phyloP scores from a whole-genome alignment of 495 filamentous ascomycete genomes.

The Sporormia fimetaria region DNA sequence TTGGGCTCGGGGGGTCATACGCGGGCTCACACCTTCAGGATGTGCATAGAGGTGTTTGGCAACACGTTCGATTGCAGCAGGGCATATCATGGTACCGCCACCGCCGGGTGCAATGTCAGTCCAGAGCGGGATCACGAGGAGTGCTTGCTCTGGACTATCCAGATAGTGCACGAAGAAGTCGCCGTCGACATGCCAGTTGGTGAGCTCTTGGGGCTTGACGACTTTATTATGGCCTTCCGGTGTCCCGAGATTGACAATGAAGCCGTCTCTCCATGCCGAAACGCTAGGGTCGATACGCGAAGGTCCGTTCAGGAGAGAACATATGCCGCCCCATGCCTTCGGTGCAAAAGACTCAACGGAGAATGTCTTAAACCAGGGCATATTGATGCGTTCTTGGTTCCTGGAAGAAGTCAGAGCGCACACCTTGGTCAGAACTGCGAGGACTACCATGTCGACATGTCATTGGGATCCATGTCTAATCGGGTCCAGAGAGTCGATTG shows the following conservation, averaged over 20 bases:
- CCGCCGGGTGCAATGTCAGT: conserved; percentile 50
- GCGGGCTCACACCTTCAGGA: conserved; percentile 56
- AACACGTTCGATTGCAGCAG: conserved; percentile 45
- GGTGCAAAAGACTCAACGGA: conserved; percentile 50
- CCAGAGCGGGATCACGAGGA: conserved; percentile 61
- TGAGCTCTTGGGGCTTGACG: conserved; percentile 39
- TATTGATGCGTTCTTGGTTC: conserved; percentile 46
- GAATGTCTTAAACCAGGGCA: conserved; percentile 48
- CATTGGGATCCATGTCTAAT: conserved; percentile 53
- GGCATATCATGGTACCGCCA: conserved; percentile 58
- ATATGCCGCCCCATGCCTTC: conserved; percentile 58
- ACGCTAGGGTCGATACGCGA: conserved; percentile 42
- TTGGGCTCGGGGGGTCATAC: conserved; percentile 47
- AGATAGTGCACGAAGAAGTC: conserved; percentile 70
- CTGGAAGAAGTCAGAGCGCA: too few species aligned
- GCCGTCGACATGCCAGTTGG: conserved; percentile 62
- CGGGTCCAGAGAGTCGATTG: conserved; percentile 54
- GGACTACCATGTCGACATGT: conserved; percentile 53
- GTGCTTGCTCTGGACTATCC: conserved; percentile 59
- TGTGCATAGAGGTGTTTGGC: conserved; percentile 52
- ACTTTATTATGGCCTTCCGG: conserved; percentile 42
- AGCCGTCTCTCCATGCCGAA: conserved; percentile 51
- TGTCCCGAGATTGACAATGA: conserved; percentile 65
- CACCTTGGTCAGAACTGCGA: conserved; percentile 13
- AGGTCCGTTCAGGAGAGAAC: conserved; percentile 58